Evolutionary conservation across 257 asterid species (phyloP), one percentile per base, ranked within the genome.

Genomic region (Mentha longifolia): DNA sequence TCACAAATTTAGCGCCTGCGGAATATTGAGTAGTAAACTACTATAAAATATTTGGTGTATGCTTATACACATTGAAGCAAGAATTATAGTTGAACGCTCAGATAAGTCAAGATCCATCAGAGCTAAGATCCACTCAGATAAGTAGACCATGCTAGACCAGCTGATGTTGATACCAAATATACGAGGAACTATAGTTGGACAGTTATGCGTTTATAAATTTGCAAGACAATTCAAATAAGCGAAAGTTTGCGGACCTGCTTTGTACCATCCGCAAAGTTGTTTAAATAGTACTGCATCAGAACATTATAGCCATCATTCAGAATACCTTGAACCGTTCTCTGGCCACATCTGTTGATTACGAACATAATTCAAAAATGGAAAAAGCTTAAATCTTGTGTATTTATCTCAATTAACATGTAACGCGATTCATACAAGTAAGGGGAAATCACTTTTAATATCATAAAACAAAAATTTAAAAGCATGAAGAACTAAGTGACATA

Each of bases 231-330:
- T 55, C 11, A 73, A 51, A 71, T 70, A 63, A 57, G 65, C 47
- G 68, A 73, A 77, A 78, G 70, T 72, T 72, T 72, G 65, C 83
- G 13, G 31, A 95, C 98, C 98, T 95, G 99, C 76, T 95, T 95
- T 71, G 98, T 90, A 71, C 99, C 99, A 61, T 95, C 99, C 76
- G 82, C 66, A 80, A 95, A 92, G 83, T 95, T 95, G 91, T 95
- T 95, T 76, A 95, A 79, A 87, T 92, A 95, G 82, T 95, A 95
- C 65, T 96, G 95, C 93, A 88, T 83, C 42, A 95, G 88, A 73
- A 98, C 94, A 85, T 95, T 89, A 77, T 82, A 68, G 30, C 98
- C 98, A 76, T 95, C 99, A 5, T 89, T 86, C 35, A 92, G 58
- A 78, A 95, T 77, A 66, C 99, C 99, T 60, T 88, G 91, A 55